Base-by-base conservation (phyloP, 2,329 filamentous ascomycete species). In the Arthrobotrys musiformis region DNA sequence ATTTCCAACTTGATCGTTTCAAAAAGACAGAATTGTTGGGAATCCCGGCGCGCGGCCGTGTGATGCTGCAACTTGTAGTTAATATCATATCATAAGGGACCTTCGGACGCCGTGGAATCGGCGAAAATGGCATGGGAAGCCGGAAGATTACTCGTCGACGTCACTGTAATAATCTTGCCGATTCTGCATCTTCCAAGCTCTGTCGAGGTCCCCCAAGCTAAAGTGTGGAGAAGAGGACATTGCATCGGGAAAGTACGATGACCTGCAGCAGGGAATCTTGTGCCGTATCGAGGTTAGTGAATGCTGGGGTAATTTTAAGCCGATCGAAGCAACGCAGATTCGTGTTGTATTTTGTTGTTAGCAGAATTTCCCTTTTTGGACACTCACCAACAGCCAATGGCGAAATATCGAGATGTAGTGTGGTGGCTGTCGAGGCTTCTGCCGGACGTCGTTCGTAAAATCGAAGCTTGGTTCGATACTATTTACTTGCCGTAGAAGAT, bases 181-280 rank as follows among this genome's bases (percentile, higher is more conserved):
- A 33, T 33, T n/a, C n/a, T n/a, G 9, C 30, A 33, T 33, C 4
- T 42, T 2, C 6, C 4, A 4, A 11, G 13, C 4, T 40, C 40
- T 8, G 40, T n/a, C n/a, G n/a, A n/a, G n/a, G n/a, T n/a, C n/a
- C n/a, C 13, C 19, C n/a, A 35, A 8, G 30, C 30, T 19, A 8
- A 8, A 33, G 26, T 56, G 54, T 26, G 30, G 2, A n/a, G 54
- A 40, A 8, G n/a, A 17, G n/a, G 4, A 33, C 17, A 24, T 37
- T n/a, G 54, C 54, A 58, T 58, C 54, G 54, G 54, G 54, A 58
- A 58, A 58, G 54, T n/a, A 58, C 33, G 54, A 40, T 40, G 54
- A 58, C 54, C 54, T 58, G 54, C 54, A 40, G 50, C 44, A 28
- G 33, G 54, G 30, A 17, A 11, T 13, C 2, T 33, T 50, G 8